Evolutionary conservation across 2,329 filamentous ascomycete genomes (phyloP).

Genomic region (Chaetomiaceae sp.): DNA sequence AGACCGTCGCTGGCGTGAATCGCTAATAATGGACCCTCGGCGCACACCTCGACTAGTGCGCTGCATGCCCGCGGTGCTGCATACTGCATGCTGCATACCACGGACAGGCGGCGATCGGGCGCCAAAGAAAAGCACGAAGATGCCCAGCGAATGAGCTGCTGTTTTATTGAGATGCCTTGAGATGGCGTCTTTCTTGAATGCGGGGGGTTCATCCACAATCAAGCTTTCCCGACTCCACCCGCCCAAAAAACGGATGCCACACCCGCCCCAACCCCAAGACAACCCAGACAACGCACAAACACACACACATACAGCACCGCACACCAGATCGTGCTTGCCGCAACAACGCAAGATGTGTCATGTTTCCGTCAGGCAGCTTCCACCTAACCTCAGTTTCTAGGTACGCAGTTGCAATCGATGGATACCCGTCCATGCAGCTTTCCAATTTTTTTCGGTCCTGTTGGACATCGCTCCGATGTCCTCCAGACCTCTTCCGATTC

Average conservation of each 20-base stretch:
- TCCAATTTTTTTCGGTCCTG: too few species aligned
- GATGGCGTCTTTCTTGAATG: slow-evolving; percentile 8
- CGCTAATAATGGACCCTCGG: too few species aligned
- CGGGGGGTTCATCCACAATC: slow-evolving; percentile 2
- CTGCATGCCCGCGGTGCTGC: too few species aligned
- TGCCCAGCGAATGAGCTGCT: slow-evolving; percentile 5
- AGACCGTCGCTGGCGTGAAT: too few species aligned
- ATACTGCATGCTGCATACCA: background rate
- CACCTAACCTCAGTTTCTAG: too few species aligned
- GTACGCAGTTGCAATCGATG: too few species aligned
- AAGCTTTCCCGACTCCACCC: background rate
- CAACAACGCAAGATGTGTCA: background rate
- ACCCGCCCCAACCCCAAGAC: background rate
- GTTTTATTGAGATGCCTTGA: slow-evolving; percentile 18
- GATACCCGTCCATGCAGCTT: too few species aligned
- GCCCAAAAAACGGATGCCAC: background rate
- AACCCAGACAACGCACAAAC: background rate
- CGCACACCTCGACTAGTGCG: too few species aligned
- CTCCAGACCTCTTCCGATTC: background rate
- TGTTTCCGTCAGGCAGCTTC: slow-evolving; percentile 1
- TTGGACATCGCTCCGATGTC: too few species aligned
- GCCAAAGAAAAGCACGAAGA: background rate
- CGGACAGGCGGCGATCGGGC: background rate
- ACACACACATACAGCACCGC: too few species aligned
- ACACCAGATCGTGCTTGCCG: slow-evolving; percentile 9